Evolutionary conservation across 129 eudicot species (phyloP), one percentile per base, ranked within the genome.

Genomic region (Rutidosis leptorrhynchoides): DNA sequence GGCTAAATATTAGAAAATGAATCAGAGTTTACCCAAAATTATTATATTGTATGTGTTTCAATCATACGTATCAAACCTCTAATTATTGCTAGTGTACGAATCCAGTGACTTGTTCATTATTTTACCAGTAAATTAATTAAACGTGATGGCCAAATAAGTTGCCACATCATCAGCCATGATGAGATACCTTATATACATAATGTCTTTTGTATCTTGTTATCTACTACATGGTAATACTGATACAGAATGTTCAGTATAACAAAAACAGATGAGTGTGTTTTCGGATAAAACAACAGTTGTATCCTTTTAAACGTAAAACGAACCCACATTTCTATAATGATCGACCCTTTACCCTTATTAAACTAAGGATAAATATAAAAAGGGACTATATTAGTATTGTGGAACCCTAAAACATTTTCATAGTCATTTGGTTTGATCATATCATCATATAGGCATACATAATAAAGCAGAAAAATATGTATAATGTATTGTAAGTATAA

Each of bases 351-450:
- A 20, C 51, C 62, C 19, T 30, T 4, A 10, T 25, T 8, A 22
- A 30, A 30, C 35, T 30, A 8, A 30, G 1, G 12, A 23, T n/a
- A 55, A 35, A 65, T 1, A 26, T 23, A 30, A 30, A 30, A 30
- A 30, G 35, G 6, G 6, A 3, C 7, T 29, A 29, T 1, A 30
- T 30, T 30, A 30, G 5, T 23, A 43, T 48, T 59, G 6, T 30
- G 15, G 7, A 62, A 72, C 69, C 72, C 78, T 73, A 64, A 65
- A 26, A 64, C 29, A 37, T 25, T 30, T 30, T 30, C 35, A 30
- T 30, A 2, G 6, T 30, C 35, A 30, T 30, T 0, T 30, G 35
- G 35, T 30, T 30, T 30, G 35, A 30, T 30, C 35, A 54, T 1
- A 32, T 53, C 26, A 55, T n/a, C n/a, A n/a, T n/a, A n/a, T n/a